Evolutionary conservation across 2,329 filamentous ascomycete genomes (phyloP), one percentile per base, ranked within the genome.

Genomic region (Dichotomopilus funicola): DNA sequence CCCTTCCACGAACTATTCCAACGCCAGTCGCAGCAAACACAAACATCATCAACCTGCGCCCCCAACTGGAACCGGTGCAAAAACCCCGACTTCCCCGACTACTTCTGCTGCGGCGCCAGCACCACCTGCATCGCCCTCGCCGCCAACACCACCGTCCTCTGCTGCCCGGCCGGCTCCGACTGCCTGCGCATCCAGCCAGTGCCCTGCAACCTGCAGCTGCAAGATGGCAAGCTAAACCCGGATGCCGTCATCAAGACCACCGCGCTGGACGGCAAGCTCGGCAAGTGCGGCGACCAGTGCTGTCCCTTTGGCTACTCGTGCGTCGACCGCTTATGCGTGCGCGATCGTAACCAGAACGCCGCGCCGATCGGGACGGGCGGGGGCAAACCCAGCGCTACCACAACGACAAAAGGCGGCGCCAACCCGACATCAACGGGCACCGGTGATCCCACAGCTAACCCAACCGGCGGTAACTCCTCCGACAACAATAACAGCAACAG

Each of bases 301-400:
- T 91, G 88, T 66, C 87, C 88, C 0, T 85, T 85, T 68, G 88
- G 88, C 2, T 91, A 86, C 70, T 72, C 73, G 1, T 91, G 88
- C 71, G 69, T 66, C 51, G 71, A 71, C 43, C 68, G 69, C 49
- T 56, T 72, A 58, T 90, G 87, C 63, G 66, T 74, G 9, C 74
- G 72, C 62, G 68, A 83, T 59, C 59, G 71, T 12, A 76, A 86
- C 63, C 79, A 86, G 64, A 72, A 68, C 53, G 66, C 61, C 27
- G 60, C 65, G 34, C 64, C 66, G 61, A 6, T 58, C 59, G 36
- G 56, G 5, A 62, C 65, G 11, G 60, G 60, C 19, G 63, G 65
- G 6, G 47, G 56, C 11, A 62, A 53, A 8, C 43, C 65, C 2
- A 56, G 56, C 13, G 59, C 65, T 12, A 61, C 63, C n/a, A 58